These are phyloP conservation scores for Echria macrotheca DNA, from an alignment of 495 filamentous ascomycete species.

Conservation along the genomic window DNA sequence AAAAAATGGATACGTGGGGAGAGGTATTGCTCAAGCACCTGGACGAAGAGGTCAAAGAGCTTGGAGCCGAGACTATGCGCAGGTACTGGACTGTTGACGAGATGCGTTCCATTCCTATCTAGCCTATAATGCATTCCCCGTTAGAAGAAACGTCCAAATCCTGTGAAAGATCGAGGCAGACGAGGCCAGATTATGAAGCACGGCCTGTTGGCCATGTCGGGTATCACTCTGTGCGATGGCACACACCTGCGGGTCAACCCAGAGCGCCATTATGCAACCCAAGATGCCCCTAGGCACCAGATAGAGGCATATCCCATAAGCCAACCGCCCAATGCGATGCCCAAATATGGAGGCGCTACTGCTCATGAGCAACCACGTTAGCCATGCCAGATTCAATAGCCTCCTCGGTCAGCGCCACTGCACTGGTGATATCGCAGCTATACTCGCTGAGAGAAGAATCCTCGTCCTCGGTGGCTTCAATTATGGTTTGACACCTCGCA, in stretches of 20 bases:
- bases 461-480: conserved; percentile 9
- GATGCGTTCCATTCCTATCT: conserved; percentile 69
- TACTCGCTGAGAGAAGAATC: conserved; percentile 18
- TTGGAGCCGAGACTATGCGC: conserved; percentile 83
- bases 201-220: too few species aligned
- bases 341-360: too few species aligned
- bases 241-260: too few species aligned
- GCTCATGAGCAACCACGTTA: conserved; percentile 30
- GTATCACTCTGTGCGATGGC: too few species aligned
- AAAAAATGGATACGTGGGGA: conserved; percentile 60
- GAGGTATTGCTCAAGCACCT: conserved; percentile 67
- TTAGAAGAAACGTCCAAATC: too few species aligned
- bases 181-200: too few species aligned
- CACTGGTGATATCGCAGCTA: conserved; percentile 40
- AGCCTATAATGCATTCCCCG: too few species aligned
- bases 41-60: conserved; percentile 63
- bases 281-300: too few species aligned
- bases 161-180: too few species aligned
- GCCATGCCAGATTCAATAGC: conserved; percentile 45
- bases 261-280: too few species aligned
- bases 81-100: conserved; percentile 75
- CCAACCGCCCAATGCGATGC: too few species aligned
- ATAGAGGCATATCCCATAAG: too few species aligned
- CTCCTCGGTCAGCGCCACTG: conserved; percentile 57
- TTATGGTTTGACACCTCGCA: conserved; percentile 12